Conservation (phyloP, 2,329 filamentous ascomycete genomes). For the Colletotrichum eremochloae region DNA sequence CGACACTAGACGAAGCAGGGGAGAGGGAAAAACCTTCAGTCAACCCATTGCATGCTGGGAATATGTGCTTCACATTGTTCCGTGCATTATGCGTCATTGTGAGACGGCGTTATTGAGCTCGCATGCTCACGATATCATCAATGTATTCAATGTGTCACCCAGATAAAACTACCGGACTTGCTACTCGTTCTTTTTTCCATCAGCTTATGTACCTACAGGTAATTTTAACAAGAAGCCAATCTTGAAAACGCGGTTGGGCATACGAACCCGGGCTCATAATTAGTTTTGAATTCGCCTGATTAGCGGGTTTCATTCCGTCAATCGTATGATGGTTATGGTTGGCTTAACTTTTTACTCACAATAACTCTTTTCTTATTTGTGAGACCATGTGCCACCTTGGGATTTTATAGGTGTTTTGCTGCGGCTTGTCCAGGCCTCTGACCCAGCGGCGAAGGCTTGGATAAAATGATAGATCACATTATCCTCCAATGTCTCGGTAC, state of each 20-base stretch:
- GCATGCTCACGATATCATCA: background rate
- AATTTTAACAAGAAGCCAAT: background rate
- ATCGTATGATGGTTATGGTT: no score
- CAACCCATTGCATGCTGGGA: background rate
- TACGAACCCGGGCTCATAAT: background rate
- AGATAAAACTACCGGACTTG: background rate
- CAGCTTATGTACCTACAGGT: background rate
- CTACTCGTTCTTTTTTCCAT: background rate
- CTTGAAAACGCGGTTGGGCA: background rate
- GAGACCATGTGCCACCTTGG: background rate
- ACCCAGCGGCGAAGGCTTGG: background rate
- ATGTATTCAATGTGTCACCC: background rate
- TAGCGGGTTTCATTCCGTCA: background rate
- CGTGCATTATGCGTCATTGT: background rate
- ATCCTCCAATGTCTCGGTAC: background rate
- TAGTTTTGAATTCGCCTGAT: background rate
- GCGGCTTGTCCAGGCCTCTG: background rate
- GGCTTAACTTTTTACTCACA: background rate
- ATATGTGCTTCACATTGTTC: no score
- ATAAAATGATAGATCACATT: background rate
- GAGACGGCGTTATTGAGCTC: background rate
- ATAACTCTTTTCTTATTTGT: rapidly evolving
- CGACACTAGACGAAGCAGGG: background rate
- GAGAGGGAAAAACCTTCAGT: background rate
- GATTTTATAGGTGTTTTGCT: background rate